Evolutionary conservation across 768 basidiomycete species (phyloP).

Genomic region (Termitomyces sp.): DNA sequence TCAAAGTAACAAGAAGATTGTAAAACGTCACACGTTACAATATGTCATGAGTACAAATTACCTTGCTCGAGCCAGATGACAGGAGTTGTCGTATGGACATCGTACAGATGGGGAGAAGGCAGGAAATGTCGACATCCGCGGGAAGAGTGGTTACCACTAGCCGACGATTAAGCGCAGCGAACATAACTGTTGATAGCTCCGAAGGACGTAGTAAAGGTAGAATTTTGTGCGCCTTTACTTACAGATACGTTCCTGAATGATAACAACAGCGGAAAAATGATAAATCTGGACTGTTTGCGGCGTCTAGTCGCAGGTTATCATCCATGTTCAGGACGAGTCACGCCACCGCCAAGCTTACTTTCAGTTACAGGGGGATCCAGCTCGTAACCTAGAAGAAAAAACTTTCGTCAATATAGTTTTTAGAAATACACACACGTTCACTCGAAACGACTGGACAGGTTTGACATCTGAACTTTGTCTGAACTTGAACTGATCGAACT

Average conservation of each 20-base stretch:
- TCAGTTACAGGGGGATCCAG: background rate
- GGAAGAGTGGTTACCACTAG: background rate
- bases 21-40: constrained; percentile 1
- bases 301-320: no score
- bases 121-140: background rate
- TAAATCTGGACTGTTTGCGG: background rate
- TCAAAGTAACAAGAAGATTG: background rate
- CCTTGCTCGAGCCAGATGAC: background rate
- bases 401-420: background rate
- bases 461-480: no score
- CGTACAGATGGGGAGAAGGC: background rate
- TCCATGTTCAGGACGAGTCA: background rate
- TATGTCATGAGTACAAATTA: constrained; percentile 3
- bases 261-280: background rate
- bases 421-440: no score
- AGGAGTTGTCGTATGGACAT: constrained; percentile 2
- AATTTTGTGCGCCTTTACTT: background rate
- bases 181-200: background rate
- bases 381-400: background rate
- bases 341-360: background rate
- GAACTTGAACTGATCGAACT: no score
- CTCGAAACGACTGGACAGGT: background rate
- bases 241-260: background rate
- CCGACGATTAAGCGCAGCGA: background rate
- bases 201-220: background rate